Base-by-base conservation (phyloP, 371 early-diverging fungal species). In the Nematocida homosporus region DNA sequence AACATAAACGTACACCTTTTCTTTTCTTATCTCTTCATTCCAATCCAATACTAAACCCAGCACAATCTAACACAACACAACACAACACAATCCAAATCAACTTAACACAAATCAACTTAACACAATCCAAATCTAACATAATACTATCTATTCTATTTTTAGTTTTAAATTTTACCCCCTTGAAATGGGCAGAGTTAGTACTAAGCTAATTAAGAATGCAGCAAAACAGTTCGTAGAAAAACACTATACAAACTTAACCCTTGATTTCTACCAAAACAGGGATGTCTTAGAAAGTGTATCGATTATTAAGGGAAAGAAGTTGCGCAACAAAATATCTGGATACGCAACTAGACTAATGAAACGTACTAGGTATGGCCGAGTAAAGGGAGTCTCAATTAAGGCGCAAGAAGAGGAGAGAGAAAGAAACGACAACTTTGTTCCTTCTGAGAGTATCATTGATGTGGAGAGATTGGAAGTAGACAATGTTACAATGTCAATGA, bases 261-360 rank as follows among this genome's bases (percentile, higher is more conserved):
- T 92, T 79, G 97, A 97, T 86, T 99, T 99, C 91, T 95, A 98
- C 86, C 91, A 93, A 88, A 99, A 99, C 92, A 94, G 96, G 91
- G 89, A 89, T 86, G 92, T 96, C 85, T 88, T 89, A 84, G 90
- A 90, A 86, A 95, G 94, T 86, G 94, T 95, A 66, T 93, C 98
- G 80, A 89, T 93, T 85, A 93, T 97, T 81, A 87, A 93, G 80
- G 90, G 94, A 84, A 98, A 99, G 91, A 92, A 95, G 83, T 90
- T 97, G 82, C 91, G 95, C 86, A 99, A 99, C 90, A 93, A 95
- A 90, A 93, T 99, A 83, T 97, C 98, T 81, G 99, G 99, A 81
- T 98, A 94, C 91, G 93, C 96, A 86, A 99, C 99, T 80, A 95
- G 94, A 86, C 88, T 99, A 88, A 95, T 95, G 94, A 92, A 93